Conservation (phyloP, 208 protist species). For the Leishmania braziliensis region DNA sequence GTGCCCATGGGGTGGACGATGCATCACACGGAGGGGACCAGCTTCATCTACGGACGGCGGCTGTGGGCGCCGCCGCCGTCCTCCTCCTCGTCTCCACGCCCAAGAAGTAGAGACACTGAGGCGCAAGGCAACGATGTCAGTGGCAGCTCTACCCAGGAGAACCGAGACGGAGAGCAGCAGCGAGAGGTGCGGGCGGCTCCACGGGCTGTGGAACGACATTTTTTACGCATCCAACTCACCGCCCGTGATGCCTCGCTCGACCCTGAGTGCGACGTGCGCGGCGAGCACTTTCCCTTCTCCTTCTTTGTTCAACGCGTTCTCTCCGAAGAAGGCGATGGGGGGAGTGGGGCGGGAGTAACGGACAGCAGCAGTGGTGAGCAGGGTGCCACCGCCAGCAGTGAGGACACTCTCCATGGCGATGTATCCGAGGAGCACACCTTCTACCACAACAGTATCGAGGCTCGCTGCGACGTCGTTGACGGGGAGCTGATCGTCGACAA, state of each 20-base stretch:
- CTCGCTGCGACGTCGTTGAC: constrained; percentile 78
- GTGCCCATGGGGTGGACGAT: constrained; percentile 74
- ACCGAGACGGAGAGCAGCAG: background rate
- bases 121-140: no score
- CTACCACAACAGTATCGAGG: constrained; percentile 75
- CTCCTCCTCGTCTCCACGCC: background rate
- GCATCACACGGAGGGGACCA: constrained; percentile 69
- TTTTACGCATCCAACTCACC: constrained; percentile 77
- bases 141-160: background rate
- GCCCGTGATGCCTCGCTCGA: constrained; percentile 81
- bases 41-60: constrained; percentile 73
- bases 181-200: background rate
- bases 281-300: constrained; percentile 88
- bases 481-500: constrained; percentile 78
- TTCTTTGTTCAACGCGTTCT: constrained; percentile 68
- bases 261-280: constrained; percentile 83
- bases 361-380: background rate
- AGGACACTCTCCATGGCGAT: constrained; percentile 9
- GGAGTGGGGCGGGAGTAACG: background rate
- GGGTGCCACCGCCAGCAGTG: background rate
- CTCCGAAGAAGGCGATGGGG: background rate
- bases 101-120: background rate
- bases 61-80: constrained; percentile 57
- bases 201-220: constrained; percentile 58
- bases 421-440: constrained; percentile 42